Base-by-base conservation (phyloP, 768 basidiomycete species). In the Antrodiella citrinella region DNA sequence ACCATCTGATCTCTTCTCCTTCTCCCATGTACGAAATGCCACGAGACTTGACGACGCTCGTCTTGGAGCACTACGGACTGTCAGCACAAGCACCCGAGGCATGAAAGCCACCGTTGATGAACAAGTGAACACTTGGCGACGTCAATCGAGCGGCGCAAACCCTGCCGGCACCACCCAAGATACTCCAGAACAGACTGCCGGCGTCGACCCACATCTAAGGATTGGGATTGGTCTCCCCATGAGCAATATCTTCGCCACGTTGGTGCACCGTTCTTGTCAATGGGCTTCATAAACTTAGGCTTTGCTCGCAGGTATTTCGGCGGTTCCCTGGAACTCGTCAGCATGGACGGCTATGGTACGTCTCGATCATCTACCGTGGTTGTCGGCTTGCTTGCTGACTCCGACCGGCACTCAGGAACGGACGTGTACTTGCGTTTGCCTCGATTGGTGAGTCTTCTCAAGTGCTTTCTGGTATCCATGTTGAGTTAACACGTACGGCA, bases 211-310 rank as follows among this genome's bases (percentile, higher is more conserved):
- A 4, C 84, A 84, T 63, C 76, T 77, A 42, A 72, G 77, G 40
- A 85, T 91, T 50, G 90, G 90, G 2, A 82, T 92, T 42, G 90
- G 90, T 4, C 67, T 92, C 18, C 88, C 90, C 0, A 89, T 92
- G 88, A 88, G 90, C 62, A 85, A 89, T 59, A 91, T 92, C 26
- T 91, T 81, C 65, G 82, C 90, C 51, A 90, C 82, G 78, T 88
- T 57, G 51, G 78, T 39, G 50, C 15, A 44, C 18, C 26, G 10
- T 4, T 35, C 26, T n/a, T 22, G 35, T 15, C 13, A 53, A 51
- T 41, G 22, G 18, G 35, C 35, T 38, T 18, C 18, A 38, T 18
- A 38, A 11, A 7, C 38, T n/a, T n/a, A n/a, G n/a, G n/a, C 26
- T 10, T 20, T 49, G 46, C 20, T 41, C 26, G 4, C 55, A 89